A percentile compares a stretch with the other conserved stretches of the same genome.
These are phyloP conservation scores for Leccinum truebloodii DNA, from an alignment of 768 basidiomycete genomes.

Conservation along the genomic window DNA sequence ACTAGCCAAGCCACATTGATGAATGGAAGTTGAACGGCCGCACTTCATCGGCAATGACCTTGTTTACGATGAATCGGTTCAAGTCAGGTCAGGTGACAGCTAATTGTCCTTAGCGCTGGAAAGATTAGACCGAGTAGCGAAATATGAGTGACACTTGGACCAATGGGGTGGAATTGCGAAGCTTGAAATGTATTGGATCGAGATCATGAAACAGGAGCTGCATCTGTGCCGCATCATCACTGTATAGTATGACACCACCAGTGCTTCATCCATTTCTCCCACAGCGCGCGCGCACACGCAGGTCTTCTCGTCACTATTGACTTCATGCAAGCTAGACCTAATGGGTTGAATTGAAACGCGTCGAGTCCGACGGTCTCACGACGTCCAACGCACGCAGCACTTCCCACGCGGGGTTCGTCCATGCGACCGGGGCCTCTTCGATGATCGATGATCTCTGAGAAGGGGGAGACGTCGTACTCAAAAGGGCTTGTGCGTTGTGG, in stretches of 20 bases:
- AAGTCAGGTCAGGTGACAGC: no score
- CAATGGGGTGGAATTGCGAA: no score
- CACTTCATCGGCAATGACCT: no score
- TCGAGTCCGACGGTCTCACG: background rate
- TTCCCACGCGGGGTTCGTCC: background rate
- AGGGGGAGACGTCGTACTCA: background rate
- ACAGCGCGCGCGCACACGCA: background rate
- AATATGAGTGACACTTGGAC: no score
- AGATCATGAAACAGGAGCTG: no score
- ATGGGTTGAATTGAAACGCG: slow-evolving; percentile 15
- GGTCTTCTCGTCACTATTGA: background rate
- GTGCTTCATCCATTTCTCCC: background rate
- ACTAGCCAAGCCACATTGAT: no score
- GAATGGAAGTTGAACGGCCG: no score
- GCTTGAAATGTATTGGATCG: no score
- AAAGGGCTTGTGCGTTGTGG: background rate
- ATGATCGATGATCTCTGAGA: background rate
- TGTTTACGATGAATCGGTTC: no score
- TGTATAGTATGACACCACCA: background rate
- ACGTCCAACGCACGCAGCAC: background rate
- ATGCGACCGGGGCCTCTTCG: background rate
- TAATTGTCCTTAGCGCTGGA: no score
- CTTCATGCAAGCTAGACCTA: background rate
- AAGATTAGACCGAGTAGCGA: no score
- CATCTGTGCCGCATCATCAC: background rate